Base-by-base conservation (phyloP, 1,284 basidiomycete genomes). In the Fomitopsis betulina region DNA sequence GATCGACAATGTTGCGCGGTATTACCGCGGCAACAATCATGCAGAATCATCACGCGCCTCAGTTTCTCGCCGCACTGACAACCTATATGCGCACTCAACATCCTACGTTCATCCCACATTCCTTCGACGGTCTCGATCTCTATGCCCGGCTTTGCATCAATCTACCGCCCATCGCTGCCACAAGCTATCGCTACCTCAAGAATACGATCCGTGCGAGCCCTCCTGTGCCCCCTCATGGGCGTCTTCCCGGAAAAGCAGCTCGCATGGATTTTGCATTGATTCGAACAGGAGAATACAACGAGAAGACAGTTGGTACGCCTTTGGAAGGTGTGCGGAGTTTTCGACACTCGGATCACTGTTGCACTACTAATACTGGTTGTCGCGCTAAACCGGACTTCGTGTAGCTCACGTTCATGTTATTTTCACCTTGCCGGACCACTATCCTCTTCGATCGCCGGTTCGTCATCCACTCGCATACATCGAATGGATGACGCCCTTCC, bases 401-500 rank as follows among this genome's bases (percentile, higher is more conserved):
- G 59, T 68, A 42, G 68, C 62, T 0, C 64, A 63, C 17, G 58
- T 70, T 19, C 63, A 62, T 6, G 67, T 61, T 3, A 58, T 70
- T 12, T 70, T 70, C 60, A 56, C 42, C 21, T 58, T 70, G 2
- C 66, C 67, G 1, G 7, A 25, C 5, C 21, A 52, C n/a, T 58
- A 43, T 30, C 27, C 47, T 7, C 37, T n/a, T 5, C 5, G 49
- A 3, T 33, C 27, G 17, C 12, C 33, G n/a, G n/a, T n/a, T 7
- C 4, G 8, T 1, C 40, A 52, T 1, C 39, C 56, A 15, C 54
- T 72, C 12, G 69, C 65, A 0, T 72, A 70, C 42, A 56, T 72
- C 35, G 68, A 71, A 51, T 72, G 70, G 70, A 68, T 65, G 55
- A 62, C 66, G 5, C 62, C 61, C 3, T 62, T 70, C 47, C 19